A percentile compares a stretch with the other conserved stretches of the same genome.
Conservation (phyloP, 768 basidiomycete species). For the Wakefieldia striispora region DNA sequence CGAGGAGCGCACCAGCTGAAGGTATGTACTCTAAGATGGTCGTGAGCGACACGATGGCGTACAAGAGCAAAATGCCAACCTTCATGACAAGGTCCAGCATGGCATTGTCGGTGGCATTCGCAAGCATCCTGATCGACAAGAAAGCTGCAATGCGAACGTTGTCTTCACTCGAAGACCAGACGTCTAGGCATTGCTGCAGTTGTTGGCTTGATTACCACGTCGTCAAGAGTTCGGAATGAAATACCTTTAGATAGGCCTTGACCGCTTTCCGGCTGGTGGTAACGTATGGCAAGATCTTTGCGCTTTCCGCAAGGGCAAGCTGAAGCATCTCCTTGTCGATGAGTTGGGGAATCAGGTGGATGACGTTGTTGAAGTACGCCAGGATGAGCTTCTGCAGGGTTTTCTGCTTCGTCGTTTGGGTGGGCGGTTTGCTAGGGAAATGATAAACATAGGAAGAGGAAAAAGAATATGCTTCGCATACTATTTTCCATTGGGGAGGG, state of each 20-base stretch:
- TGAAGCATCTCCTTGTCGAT: constrained; percentile 63
- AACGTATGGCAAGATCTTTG: constrained; percentile 88
- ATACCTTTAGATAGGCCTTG: constrained; percentile 85
- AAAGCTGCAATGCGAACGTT: constrained; percentile 82
- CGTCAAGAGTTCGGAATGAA: background rate
- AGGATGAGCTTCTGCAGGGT: constrained; percentile 83
- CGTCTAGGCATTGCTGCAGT: constrained; percentile 68
- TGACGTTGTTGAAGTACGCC: constrained; percentile 86
- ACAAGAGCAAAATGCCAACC: constrained; percentile 38
- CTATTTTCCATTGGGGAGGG: constrained; percentile 80
- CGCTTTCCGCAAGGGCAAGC: constrained; percentile 77
- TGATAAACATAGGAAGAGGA: background rate
- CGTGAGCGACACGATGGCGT: background rate
- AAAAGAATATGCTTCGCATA: constrained; percentile 37
- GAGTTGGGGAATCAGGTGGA: constrained; percentile 76
- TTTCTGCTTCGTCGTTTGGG: constrained; percentile 79
- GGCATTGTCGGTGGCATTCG: constrained; percentile 71
- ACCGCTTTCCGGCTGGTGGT: constrained; percentile 80
- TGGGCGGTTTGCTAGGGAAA: constrained; percentile 72
- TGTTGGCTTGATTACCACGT: background rate
- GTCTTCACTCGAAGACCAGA: constrained; percentile 85
- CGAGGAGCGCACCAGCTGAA: constrained; percentile 77
- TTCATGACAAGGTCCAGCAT: constrained; percentile 86
- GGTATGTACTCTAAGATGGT: constrained; percentile 71
- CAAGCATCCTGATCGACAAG: constrained; percentile 78